Base-by-base conservation (phyloP, 164 flowering plant species). In the Liriodendron chinense region DNA sequence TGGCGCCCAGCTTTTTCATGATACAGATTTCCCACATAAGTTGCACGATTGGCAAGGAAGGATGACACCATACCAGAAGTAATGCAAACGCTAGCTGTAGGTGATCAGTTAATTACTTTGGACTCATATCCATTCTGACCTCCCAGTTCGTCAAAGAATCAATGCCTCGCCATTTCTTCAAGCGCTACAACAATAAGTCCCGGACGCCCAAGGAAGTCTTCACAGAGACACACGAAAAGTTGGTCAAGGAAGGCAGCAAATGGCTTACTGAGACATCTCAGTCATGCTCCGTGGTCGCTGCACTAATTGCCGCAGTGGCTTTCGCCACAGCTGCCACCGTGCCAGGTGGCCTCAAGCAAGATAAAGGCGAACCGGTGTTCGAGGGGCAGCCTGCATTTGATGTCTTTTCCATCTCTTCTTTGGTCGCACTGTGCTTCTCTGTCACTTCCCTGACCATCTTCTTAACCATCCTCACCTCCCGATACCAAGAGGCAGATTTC, bases 381-480 rank as follows among this genome's bases (percentile, higher is more conserved):
- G 66, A 49, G 65, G 53, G 47, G 26, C 62, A 77, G 26, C 65
- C 78, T 18, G 76, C 76, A 2, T 83, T 83, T 66, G 12, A 73
- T 23, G 22, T 76, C 13, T 83, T 83, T 57, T 63, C 83, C 7
- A 57, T 78, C 47, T 18, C 85, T 0, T 80, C 81, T 0, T 79
- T 80, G 0, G 65, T 80, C 0, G 81, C 85, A 1, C 78, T 83
- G 4, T 73, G 76, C 76, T 71, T 47, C 49, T 80, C 85, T 2
- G 74, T 83, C 14, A 80, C 81, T 2, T 34, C 83, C 9, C 57
- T 83, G 1, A 43, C 73, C 22, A 73, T 75, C 73, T 83, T 80
- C 61, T 77, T 83, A 0, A 61, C 85, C 3, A 78, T 80, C 57
- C 72, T 80, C 71, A 83, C 83, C 1, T 80, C 83, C 1, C 69